Conservation (phyloP, 257 asterid genomes). For the Solanum arcanum region DNA sequence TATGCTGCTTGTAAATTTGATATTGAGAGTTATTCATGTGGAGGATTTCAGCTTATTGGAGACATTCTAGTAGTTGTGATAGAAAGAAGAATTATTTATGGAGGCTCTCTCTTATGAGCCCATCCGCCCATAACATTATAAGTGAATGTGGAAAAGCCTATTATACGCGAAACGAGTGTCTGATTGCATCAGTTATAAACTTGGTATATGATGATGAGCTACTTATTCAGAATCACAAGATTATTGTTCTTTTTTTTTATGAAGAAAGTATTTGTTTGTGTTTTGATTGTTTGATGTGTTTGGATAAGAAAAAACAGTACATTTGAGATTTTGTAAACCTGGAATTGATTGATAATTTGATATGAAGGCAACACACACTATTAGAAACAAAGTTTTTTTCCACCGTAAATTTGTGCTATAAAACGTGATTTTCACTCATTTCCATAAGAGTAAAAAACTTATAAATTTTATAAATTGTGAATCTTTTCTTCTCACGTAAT, state of each 20-base stretch:
- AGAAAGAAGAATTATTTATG: background rate
- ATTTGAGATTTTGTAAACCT: background rate
- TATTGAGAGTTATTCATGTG: background rate
- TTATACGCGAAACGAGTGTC: background rate
- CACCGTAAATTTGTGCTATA: background rate
- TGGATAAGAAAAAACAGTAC: background rate
- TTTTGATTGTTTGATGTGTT: background rate
- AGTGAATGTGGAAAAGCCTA: background rate
- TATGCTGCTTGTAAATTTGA: background rate
- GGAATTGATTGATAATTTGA: background rate
- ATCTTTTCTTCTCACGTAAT: too few relatives aligned
- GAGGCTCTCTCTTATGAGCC: background rate
- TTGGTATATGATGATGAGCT: background rate
- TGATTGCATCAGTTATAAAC: background rate
- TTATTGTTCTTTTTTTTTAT: background rate
- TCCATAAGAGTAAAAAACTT: fast-evolving
- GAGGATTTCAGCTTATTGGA: background rate
- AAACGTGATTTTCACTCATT: background rate
- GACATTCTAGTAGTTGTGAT: background rate
- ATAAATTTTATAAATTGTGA: background rate
- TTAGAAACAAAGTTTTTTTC: background rate
- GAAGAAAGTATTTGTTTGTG: background rate
- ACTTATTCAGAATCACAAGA: background rate
- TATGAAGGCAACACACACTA: background rate
- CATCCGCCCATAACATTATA: background rate